phyloP scores from a whole-genome alignment of 176 grass and related monocot species.

The Poa pratensis region DNA sequence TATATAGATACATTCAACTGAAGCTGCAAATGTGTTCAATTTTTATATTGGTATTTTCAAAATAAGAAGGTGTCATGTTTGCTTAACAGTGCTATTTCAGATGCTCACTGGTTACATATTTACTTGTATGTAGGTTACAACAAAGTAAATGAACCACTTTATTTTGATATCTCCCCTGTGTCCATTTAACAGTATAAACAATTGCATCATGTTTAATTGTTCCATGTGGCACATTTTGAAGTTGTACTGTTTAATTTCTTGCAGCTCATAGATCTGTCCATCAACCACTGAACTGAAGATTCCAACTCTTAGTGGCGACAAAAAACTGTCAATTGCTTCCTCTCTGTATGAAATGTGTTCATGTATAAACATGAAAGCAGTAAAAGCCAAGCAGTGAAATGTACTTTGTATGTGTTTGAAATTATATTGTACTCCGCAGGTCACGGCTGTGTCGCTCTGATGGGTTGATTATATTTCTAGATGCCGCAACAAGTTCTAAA shows the following conservation, averaged over 20 bases:
- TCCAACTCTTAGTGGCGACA: neutral
- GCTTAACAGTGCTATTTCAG: neutral
- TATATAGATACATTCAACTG: neutral
- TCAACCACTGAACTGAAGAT: neutral
- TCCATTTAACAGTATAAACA: neutral
- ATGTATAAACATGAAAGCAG: neutral
- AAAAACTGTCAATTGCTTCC: neutral
- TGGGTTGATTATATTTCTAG: neutral
- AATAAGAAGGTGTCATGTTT: conserved; percentile 1
- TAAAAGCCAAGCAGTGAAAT: neutral
- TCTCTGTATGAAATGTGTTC: neutral
- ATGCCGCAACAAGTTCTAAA: neutral
- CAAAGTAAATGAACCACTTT: neutral
- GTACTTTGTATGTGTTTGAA: neutral
- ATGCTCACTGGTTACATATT: neutral
- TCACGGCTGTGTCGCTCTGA: neutral
- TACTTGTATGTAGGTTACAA: neutral
- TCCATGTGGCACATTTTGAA: neutral
- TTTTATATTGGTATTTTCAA: neutral
- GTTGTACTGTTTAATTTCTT: neutral
- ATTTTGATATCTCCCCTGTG: neutral
- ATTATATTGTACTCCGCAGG: too few relatives aligned
- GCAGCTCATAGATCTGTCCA: neutral
- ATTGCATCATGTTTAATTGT: neutral
- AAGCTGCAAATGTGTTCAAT: too few relatives aligned